Evolutionary conservation across 78 protist species (phyloP), one percentile per base, ranked within the genome.

Genomic region (Dictyostelium brefeldianum): DNA sequence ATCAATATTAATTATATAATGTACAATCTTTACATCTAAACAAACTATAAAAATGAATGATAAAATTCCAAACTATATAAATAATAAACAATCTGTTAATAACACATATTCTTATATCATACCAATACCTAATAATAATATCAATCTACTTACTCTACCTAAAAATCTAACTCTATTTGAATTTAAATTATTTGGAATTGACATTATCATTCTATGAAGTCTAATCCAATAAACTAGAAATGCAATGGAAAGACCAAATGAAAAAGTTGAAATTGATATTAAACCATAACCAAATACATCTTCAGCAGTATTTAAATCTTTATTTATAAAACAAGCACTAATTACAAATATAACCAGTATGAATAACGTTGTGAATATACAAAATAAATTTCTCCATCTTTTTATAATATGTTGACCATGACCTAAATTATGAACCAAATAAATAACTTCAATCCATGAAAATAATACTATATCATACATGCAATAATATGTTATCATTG

Each of bases 381-480:
- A 87, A 50, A 87, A 87, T 29, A 87, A 5, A 47, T 75, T 87
- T 20, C 93, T 51, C 84, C 83, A 77, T 8, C 67, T 25, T 8
- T 70, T 70, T 12, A 87, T 64, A 15, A 62, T 87, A 22, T 77
- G 78, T 50, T 87, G 83, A 25, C 93, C 93, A 65, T 77, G 69
- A 15, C 93, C 93, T 27, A 87, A 65, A 50, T 87, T 81, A 8
- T 77, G 57, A 3, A 87, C 93, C 25, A 81, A 51, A 65, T 75
- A 78, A 54, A 87, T 81, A 4, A 87, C 93, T 15, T 87, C 93
- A 1, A 87, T 31, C 93, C 93, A 87, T 31, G 75, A 53, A 67
- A 87, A 87, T n/a, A 87, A 51, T 25, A 87, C 93, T 17, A 87
- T 87, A 31, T 54, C 84, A 46, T 78, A 87, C 93, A 87, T 87